phyloP scores from a whole-genome alignment of 768 basidiomycete genomes.

The Ephemerocybe angulata region DNA sequence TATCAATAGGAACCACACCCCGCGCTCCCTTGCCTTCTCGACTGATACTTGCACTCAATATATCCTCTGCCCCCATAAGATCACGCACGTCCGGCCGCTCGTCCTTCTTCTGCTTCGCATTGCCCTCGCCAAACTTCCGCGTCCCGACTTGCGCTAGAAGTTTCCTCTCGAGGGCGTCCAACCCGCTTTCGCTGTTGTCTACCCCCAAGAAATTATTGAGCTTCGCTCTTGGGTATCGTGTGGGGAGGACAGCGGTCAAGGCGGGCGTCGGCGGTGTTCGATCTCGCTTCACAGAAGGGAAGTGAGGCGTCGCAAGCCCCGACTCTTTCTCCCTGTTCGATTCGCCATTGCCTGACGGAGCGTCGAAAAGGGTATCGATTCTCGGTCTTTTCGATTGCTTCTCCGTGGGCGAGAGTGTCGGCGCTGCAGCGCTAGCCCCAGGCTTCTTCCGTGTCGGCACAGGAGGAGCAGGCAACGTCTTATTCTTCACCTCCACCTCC shows the following conservation, averaged over 20 bases:
- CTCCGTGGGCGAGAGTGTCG: not conserved
- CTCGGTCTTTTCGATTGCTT: not conserved
- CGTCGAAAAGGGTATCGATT: slow-evolving; percentile 1
- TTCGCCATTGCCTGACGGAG: not conserved
- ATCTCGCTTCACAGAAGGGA: slow-evolving; percentile 12
- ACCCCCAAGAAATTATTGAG: slow-evolving; percentile 17
- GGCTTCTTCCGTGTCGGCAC: slow-evolving; percentile 42
- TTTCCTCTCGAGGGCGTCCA: slow-evolving; percentile 70
- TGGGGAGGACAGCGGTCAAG: slow-evolving; percentile 33
- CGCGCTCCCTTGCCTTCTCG: not conserved
- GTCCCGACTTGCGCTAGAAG: slow-evolving; percentile 74
- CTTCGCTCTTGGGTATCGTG: slow-evolving; percentile 11
- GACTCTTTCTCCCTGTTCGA: slow-evolving; percentile 30
- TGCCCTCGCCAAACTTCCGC: slow-evolving; percentile 35
- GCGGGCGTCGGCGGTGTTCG: slow-evolving; percentile 48
- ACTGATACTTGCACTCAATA: not conserved
- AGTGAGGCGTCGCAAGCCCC: slow-evolving; percentile 10
- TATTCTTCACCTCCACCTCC: slow-evolving; percentile 33
- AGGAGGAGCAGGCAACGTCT: slow-evolving; percentile 60
- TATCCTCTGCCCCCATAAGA: slow-evolving; percentile 15
- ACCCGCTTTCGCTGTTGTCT: slow-evolving; percentile 44
- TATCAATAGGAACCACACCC: slow-evolving; percentile 16
- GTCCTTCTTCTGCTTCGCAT: slow-evolving; percentile 18
- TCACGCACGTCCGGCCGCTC: slow-evolving; percentile 30
- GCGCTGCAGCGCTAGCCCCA: not conserved